Evolutionary conservation across 257 asterid genomes (phyloP).

Genomic region (Forsythia suspensa): DNA sequence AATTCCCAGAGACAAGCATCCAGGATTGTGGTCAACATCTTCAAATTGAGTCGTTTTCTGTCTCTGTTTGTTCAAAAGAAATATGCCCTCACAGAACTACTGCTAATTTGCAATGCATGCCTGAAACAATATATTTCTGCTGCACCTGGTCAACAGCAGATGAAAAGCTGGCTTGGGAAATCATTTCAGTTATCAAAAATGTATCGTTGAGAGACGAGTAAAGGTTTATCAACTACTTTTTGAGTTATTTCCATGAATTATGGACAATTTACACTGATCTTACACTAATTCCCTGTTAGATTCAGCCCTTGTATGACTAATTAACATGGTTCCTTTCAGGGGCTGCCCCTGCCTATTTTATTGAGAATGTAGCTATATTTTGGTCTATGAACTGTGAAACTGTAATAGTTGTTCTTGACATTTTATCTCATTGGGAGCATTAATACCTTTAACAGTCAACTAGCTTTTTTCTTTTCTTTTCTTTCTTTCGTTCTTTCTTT

Average conservation of each 20-base stretch:
- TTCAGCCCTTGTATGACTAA: not conserved
- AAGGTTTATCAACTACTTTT: not conserved
- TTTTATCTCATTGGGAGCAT: too few species aligned
- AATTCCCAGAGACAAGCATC: conserved; percentile 33
- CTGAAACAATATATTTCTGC: conserved; percentile 37
- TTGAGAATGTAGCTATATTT: too few species aligned
- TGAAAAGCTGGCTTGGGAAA: conserved; percentile 59
- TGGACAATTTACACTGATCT: not conserved
- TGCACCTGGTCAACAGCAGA: conserved; percentile 61
- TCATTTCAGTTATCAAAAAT: conserved; percentile 43
- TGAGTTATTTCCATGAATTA: not conserved
- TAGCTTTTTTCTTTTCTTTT: too few species aligned
- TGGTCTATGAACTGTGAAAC: not conserved
- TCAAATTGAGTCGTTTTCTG: conserved; percentile 49
- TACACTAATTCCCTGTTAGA: not conserved
- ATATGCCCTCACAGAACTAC: conserved; percentile 45
- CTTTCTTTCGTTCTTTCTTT: too few species aligned
- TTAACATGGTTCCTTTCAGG: not conserved
- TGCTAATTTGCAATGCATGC: conserved; percentile 9
- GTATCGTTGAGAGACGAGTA: conserved; percentile 13
- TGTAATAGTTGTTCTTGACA: too few species aligned
- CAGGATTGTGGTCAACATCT: conserved; percentile 37
- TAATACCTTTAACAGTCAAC: too few species aligned
- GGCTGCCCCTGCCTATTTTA: not conserved
- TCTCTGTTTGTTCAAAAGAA: conserved; percentile 43